phyloP scores from a whole-genome alignment of 768 basidiomycete species.

The Sporobolomyces roseus region DNA sequence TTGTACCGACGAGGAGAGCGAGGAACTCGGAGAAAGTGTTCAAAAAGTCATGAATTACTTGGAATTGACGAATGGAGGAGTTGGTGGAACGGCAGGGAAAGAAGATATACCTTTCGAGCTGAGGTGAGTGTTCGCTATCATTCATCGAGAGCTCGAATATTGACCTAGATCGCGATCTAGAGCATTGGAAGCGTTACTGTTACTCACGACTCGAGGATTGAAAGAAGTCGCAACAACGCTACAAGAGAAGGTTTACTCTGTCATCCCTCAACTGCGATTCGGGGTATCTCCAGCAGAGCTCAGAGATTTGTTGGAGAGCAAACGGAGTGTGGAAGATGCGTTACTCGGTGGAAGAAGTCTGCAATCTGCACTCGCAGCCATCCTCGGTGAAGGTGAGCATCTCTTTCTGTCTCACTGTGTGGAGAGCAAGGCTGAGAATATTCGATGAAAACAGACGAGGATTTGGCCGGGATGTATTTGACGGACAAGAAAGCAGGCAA shows the following conservation, averaged over 20 bases:
- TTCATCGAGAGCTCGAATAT: not conserved
- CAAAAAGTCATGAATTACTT: constrained; percentile 27
- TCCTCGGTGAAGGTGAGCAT: constrained; percentile 26
- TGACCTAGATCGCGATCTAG: not conserved
- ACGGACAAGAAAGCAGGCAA: constrained; percentile 8
- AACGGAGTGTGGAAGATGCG: constrained; percentile 34
- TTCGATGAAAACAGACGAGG: constrained; percentile 21
- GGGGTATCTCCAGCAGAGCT: constrained; percentile 37
- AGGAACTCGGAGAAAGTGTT: constrained; percentile 16
- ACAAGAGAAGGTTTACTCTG: constrained; percentile 31
- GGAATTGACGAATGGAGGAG: constrained; percentile 8
- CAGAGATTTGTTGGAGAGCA: constrained; percentile 31
- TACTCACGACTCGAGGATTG: constrained; percentile 31
- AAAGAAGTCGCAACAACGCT: constrained; percentile 16
- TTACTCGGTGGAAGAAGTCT: constrained; percentile 22
- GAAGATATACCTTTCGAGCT: constrained; percentile 33
- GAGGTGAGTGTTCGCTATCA: constrained; percentile 4
- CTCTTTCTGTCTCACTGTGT: no score
- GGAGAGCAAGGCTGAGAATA: not conserved
- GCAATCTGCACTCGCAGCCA: constrained; percentile 22
- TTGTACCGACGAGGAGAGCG: constrained; percentile 13
- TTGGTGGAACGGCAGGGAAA: not conserved
- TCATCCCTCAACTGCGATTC: constrained; percentile 19
- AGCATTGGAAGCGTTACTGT: constrained; percentile 33
- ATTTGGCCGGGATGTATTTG: constrained; percentile 35